Percentiles rank a stretch among this genome's conserved stretches.
Conservation (phyloP, 768 basidiomycete genomes). For the Dentipellis fragilis region DNA sequence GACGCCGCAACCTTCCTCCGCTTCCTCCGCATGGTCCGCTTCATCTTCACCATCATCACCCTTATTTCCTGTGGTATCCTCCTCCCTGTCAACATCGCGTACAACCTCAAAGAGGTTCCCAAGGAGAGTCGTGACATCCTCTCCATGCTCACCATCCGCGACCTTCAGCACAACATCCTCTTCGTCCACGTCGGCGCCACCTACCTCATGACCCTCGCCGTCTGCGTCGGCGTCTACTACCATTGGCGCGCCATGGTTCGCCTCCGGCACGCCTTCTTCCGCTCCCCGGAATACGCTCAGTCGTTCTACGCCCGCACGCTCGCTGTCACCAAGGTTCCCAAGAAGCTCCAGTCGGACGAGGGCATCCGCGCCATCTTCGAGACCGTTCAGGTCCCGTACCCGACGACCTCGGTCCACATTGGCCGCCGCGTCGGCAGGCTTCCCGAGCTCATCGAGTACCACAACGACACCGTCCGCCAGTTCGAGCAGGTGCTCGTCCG, state of each 20-base stretch:
- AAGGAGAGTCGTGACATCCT: conserved; percentile 45
- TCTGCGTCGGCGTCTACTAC: conserved; percentile 59
- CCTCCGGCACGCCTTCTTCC: conserved; percentile 82
- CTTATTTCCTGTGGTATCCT: conserved; percentile 60
- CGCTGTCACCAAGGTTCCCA: conserved; percentile 69
- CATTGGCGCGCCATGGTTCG: conserved; percentile 74
- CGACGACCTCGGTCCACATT: conserved; percentile 85
- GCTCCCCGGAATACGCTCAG: conserved; percentile 77
- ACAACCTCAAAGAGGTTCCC: conserved; percentile 64
- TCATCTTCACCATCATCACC: conserved; percentile 57
- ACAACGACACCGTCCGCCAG: conserved; percentile 90
- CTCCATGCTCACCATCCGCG: conserved; percentile 79
- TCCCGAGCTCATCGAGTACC: conserved; percentile 83
- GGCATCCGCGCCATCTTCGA: conserved; percentile 75
- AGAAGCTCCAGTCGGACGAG: conserved; percentile 74
- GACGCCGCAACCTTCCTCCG: conserved; percentile 92
- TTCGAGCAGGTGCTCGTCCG: conserved; percentile 83
- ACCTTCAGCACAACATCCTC: conserved; percentile 60
- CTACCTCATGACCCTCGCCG: conserved; percentile 70
- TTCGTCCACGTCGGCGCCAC: conserved; percentile 80
- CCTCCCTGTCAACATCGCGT: conserved; percentile 79
- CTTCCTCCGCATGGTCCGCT: conserved; percentile 79
- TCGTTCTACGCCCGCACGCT: conserved; percentile 93
- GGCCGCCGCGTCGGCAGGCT: conserved; percentile 81
- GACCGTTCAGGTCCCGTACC: conserved; percentile 65